Evolutionary conservation across 2,329 filamentous ascomycete species (phyloP).

Genomic region (Colletotrichum kahawae): DNA sequence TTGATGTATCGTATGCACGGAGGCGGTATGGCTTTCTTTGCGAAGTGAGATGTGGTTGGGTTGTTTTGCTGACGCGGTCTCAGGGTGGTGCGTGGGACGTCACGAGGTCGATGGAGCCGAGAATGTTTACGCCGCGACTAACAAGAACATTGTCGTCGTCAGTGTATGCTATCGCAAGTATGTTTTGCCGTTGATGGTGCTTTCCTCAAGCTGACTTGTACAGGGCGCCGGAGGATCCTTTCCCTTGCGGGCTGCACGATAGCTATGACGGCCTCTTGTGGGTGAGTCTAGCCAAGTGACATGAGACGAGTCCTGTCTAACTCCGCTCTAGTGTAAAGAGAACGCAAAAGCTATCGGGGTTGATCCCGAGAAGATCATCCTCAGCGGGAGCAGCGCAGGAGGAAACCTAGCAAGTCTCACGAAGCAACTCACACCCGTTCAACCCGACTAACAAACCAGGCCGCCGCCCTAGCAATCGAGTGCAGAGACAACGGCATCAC

Average conservation of each 20-base stretch:
- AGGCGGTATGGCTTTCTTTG: slow-evolving; percentile 27
- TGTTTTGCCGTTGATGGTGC: slow-evolving; percentile 13
- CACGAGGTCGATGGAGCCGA: slow-evolving; percentile 39
- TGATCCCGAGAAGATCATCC: slow-evolving; percentile 38
- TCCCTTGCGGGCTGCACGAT: slow-evolving; percentile 39
- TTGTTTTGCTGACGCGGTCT: not conserved
- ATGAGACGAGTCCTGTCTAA: not conserved
- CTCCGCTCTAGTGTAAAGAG: slow-evolving; percentile 28
- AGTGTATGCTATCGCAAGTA: slow-evolving; percentile 41
- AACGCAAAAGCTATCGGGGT: slow-evolving; percentile 33
- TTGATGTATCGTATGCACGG: slow-evolving; percentile 40
- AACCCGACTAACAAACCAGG: not conserved
- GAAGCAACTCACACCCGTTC: not conserved
- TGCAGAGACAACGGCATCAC: slow-evolving; percentile 36
- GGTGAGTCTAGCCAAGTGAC: slow-evolving; percentile 25
- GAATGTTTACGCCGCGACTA: slow-evolving; percentile 34
- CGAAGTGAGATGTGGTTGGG: not conserved
- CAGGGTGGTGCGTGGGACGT: slow-evolving; percentile 33
- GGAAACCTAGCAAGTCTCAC: slow-evolving; percentile 33
- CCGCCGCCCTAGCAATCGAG: slow-evolving; percentile 28
- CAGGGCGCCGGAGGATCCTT: slow-evolving; percentile 42
- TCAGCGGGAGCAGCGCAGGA: slow-evolving; percentile 40
- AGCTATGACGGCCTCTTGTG: slow-evolving; percentile 41
- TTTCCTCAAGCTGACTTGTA: slow-evolving; percentile 5
- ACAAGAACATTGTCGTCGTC: slow-evolving; percentile 37